These are phyloP conservation scores for Cucumis hystrix DNA, from an alignment of 306 rosid species.

Conservation along the genomic window DNA sequence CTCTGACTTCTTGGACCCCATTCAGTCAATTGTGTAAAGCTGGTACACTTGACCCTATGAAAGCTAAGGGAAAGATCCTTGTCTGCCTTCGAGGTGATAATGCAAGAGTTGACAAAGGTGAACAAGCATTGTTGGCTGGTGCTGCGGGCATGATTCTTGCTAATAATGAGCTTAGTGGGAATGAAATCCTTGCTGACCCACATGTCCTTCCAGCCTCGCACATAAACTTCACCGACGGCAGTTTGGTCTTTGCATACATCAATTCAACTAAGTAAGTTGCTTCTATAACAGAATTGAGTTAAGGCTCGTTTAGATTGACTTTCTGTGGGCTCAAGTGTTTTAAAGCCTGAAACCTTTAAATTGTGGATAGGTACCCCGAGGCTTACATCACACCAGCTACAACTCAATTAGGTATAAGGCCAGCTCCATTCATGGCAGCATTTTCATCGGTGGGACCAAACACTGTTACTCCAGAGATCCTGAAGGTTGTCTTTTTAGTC, in stretches of 20 bases:
- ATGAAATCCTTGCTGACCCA: slow-evolving; percentile 77
- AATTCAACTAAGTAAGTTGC: slow-evolving; percentile 57
- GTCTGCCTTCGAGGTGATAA: slow-evolving; percentile 68
- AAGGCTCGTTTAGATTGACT: not conserved
- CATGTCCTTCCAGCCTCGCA: slow-evolving; percentile 86
- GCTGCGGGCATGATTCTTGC: slow-evolving; percentile 89
- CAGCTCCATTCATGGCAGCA: slow-evolving; percentile 92
- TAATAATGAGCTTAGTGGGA: slow-evolving; percentile 35
- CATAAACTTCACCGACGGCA: slow-evolving; percentile 42
- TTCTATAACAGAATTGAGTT: not conserved
- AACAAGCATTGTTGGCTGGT: slow-evolving; percentile 61
- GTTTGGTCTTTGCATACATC: slow-evolving; percentile 30
- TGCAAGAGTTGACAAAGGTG: slow-evolving; percentile 85
- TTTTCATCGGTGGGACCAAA: slow-evolving; percentile 91
- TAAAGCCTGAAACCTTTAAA: not conserved
- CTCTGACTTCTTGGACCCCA: not conserved
- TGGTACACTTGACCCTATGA: slow-evolving; percentile 58
- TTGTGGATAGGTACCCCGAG: slow-evolving; percentile 34
- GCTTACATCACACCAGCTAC: slow-evolving; percentile 53
- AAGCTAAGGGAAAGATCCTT: slow-evolving; percentile 75
- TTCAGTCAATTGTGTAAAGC: slow-evolving; percentile 66
- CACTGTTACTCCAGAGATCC: slow-evolving; percentile 52
- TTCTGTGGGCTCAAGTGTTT: not conserved
- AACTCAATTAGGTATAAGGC: slow-evolving; percentile 44
- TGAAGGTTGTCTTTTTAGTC: slow-evolving; percentile 38